Evolutionary conservation across 2,329 filamentous ascomycete species (phyloP), one percentile per base, ranked within the genome.

Genomic region (Trichoderma atrobrunneum): DNA sequence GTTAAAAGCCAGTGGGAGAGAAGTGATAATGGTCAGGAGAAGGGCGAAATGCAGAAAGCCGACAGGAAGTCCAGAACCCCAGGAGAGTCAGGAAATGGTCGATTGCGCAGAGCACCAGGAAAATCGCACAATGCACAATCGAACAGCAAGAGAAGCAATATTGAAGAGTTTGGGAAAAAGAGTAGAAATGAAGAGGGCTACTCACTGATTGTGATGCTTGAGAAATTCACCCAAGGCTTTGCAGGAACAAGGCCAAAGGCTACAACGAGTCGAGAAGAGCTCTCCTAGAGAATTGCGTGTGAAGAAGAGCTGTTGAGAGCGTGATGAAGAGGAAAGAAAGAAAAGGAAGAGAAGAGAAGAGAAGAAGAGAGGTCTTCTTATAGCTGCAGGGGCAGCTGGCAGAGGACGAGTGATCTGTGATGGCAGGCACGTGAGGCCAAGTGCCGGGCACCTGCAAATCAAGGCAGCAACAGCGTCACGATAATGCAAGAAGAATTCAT

Each of bases 281-380:
- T 57, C 34, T 36, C 32, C 24, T 2, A 7, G n/a, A 28, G 21
- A 12, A 54, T 21, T 32, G 18, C 39, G 26, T 32, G 39, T 18
- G n/a, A n/a, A 68, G 16, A 51, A 36, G 24, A 7, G 26, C 18
- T 24, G 34, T 43, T 71, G 24, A 24, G 8, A 12, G 51, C n/a
- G 30, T 59, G 70, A 70, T 36, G 54, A 48, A 26, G 70, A 63
- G 32, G 60, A 56, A 66, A 34, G 54, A 66, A 59, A 71, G 51
- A 57, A 63, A 70, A 28, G 28, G 61, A 18, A 18, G 30, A 69
- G 34, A 39, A 68, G 61, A 60, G 56, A 32, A 69, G 61, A 60
- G 57, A 30, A 69, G 39, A 71, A 39, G 51, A 54, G 18, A 14
- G 24, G 57, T 24, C 48, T 59, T 70, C 43, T 70, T 70, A 72